A percentile compares a stretch with the other conserved stretches of the same genome.
Evolutionary conservation across 148 eudicot species (phyloP).

Genomic region (Gaultheria prostrata): DNA sequence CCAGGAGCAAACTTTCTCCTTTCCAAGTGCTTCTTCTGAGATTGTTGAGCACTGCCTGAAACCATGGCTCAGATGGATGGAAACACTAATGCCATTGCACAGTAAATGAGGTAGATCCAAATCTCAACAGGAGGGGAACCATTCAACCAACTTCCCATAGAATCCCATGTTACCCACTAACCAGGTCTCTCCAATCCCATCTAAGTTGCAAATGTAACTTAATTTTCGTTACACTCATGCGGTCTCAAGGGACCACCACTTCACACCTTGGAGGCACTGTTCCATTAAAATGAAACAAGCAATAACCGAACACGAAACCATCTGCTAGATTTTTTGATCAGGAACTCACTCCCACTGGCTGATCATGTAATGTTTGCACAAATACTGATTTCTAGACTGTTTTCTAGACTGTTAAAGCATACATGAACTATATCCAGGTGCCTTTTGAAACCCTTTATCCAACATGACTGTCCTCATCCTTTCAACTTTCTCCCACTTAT

Average conservation of each 20-base stretch:
- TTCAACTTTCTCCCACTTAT: conserved; percentile 65
- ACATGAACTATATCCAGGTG: conserved; percentile 45
- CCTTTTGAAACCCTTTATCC: conserved; percentile 38
- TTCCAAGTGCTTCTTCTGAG: background rate
- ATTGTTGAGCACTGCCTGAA: background rate
- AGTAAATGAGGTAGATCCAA: background rate
- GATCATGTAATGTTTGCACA: background rate
- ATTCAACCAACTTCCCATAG: background rate
- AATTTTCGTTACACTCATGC: background rate
- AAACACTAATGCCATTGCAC: background rate
- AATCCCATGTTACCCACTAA: background rate
- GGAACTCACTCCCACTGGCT: background rate
- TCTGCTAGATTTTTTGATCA: background rate
- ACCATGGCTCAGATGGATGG: background rate
- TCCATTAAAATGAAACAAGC: background rate
- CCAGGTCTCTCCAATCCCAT: background rate
- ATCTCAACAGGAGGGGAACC: background rate
- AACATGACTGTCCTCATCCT: conserved; percentile 35
- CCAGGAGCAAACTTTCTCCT: background rate
- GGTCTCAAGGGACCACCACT: background rate
- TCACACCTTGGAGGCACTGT: background rate
- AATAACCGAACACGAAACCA: background rate
- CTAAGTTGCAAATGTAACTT: background rate
- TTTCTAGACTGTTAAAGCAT: background rate
- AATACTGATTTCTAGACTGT: background rate